phyloP scores from a whole-genome alignment of 176 grass and related monocot species.

The Oryza officinalis region DNA sequence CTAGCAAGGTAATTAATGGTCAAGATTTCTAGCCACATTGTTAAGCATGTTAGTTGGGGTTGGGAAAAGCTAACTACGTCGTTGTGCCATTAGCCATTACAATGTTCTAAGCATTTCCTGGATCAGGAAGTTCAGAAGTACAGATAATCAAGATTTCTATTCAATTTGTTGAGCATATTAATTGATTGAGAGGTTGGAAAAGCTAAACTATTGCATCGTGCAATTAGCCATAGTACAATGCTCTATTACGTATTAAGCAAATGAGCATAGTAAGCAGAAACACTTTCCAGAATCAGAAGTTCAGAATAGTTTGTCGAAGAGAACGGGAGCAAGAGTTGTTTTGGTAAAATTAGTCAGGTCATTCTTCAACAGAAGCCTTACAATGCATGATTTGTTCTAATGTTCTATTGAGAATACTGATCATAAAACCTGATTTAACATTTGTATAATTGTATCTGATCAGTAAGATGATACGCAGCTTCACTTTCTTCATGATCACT shows the following conservation, averaged over 20 bases:
- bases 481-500: background rate
- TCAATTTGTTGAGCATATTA: background rate
- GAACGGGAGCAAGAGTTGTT: background rate
- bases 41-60: background rate
- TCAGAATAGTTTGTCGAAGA: background rate
- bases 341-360: background rate
- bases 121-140: too few species aligned
- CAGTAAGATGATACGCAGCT: background rate
- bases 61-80: background rate
- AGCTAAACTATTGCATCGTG: background rate
- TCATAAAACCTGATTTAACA: background rate
- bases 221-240: background rate
- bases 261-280: background rate
- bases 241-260: background rate
- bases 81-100: background rate
- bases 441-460: background rate
- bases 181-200: background rate
- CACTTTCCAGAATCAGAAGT: background rate
- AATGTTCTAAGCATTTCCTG: background rate
- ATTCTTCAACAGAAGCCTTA: background rate
- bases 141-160: background rate
- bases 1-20: conserved; percentile 63
- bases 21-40: background rate
- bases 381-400: background rate
- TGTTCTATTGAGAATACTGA: background rate